A percentile compares a stretch with the other conserved stretches of the same genome.
Evolutionary conservation across 2,329 filamentous ascomycete species (phyloP).

Genomic region (Teratosphaeriaceae sp.): DNA sequence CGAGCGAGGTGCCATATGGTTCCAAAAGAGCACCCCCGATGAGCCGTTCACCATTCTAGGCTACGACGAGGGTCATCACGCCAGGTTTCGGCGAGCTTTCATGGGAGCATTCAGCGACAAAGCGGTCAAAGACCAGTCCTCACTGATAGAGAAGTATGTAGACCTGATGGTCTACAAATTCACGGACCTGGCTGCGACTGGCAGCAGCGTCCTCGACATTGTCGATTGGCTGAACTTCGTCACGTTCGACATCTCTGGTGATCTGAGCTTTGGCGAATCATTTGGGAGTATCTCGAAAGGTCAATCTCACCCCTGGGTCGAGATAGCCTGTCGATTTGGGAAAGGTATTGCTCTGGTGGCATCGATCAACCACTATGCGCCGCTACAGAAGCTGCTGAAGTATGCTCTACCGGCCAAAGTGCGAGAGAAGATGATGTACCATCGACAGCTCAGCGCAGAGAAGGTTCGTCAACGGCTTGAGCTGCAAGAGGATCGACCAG

Average conservation of each 20-base stretch:
- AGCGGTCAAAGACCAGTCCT: constrained; percentile 34
- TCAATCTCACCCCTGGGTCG: neutral
- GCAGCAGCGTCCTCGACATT: constrained; percentile 23
- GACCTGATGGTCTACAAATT: constrained; percentile 33
- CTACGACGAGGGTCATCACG: constrained; percentile 34
- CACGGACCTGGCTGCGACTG: constrained; percentile 19
- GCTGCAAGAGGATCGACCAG: neutral
- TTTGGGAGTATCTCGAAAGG: neutral
- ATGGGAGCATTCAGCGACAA: constrained; percentile 36
- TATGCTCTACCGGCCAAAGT: constrained; percentile 1
- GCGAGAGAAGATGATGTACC: constrained; percentile 1
- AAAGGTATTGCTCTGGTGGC: constrained; percentile 3
- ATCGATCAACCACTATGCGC: constrained; percentile 1
- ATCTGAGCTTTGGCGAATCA: constrained; percentile 23
- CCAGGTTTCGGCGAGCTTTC: constrained; percentile 33
- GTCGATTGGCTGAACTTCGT: constrained; percentile 25
- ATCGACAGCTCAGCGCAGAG: neutral
- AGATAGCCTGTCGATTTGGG: constrained; percentile 1
- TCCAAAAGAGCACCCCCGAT: constrained; percentile 28
- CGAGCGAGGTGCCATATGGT: constrained; percentile 29
- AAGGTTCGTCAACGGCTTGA: constrained; percentile 1
- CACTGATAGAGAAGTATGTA: constrained; percentile 35
- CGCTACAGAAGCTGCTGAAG: constrained; percentile 3
- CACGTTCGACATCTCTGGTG: constrained; percentile 25
- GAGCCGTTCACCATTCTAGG: constrained; percentile 28